A percentile compares a stretch with the other conserved stretches of the same genome.
Conservation (phyloP, 202 grass and related monocot species). For the Brachypodium distachyon region DNA sequence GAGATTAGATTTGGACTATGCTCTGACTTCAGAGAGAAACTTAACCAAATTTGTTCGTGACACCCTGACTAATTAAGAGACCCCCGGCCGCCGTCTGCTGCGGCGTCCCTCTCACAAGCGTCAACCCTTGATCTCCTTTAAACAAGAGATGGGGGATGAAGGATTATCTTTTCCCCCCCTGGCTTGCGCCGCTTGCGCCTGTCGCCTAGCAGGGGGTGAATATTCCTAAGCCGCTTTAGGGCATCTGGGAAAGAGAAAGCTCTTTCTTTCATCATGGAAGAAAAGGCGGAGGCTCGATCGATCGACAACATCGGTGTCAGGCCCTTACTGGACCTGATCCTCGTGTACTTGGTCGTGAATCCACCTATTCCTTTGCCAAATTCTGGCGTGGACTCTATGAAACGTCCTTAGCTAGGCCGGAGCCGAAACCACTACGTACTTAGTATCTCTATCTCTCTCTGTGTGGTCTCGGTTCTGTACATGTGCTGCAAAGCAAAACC, state of each 20-base stretch:
- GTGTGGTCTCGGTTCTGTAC: not conserved
- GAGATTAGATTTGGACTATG: not conserved
- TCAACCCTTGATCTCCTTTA: constrained; percentile 28
- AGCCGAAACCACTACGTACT: too few relatives aligned
- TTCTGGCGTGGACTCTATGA: not conserved
- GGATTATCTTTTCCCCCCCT: not conserved
- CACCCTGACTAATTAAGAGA: not conserved
- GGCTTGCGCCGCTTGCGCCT: constrained; percentile 10
- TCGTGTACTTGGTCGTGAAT: constrained; percentile 28
- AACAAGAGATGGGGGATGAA: not conserved
- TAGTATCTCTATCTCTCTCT: too few relatives aligned
- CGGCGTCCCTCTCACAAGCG: constrained; percentile 19
- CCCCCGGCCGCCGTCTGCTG: not conserved
- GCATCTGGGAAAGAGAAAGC: constrained; percentile 20
- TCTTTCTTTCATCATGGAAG: not conserved
- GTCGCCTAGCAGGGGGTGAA: constrained; percentile 40
- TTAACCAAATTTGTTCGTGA: not conserved
- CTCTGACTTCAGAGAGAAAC: constrained; percentile 25
- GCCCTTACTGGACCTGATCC: constrained; percentile 19
- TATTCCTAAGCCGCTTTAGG: constrained; percentile 30
- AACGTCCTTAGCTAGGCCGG: too few relatives aligned
- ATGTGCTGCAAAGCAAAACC: not conserved
- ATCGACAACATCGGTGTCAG: constrained; percentile 27
- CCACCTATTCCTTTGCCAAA: not conserved
- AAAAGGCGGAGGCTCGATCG: not conserved